Conservation (phyloP, 1,139 yeast genomes). For the Hyphopichia wangnamkhiaoensis region DNA sequence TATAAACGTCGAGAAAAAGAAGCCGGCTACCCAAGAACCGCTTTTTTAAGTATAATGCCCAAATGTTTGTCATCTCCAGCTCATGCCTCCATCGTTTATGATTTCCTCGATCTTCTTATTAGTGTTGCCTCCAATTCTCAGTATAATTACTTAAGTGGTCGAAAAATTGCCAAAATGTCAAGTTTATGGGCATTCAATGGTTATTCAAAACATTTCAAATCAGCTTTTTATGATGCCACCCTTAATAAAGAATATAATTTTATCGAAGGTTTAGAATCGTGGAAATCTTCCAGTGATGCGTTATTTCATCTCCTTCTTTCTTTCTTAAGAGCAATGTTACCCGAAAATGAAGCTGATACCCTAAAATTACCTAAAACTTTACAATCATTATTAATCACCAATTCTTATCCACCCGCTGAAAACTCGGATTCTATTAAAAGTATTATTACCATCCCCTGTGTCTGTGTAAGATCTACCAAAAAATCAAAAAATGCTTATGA, state of each 20-base stretch:
- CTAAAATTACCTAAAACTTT: conserved; percentile 63
- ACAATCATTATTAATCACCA: conserved; percentile 61
- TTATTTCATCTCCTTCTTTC: conserved; percentile 78
- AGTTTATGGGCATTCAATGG: conserved; percentile 84
- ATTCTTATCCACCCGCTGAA: conserved; percentile 62
- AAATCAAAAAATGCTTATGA: conserved; percentile 53
- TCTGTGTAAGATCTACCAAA: conserved; percentile 63
- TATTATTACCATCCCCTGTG: conserved; percentile 54
- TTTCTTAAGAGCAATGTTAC: conserved; percentile 78
- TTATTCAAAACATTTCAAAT: conserved; percentile 15
- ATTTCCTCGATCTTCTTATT: conserved; percentile 78
- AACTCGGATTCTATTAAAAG: conserved; percentile 39
- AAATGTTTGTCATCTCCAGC: conserved; percentile 79
- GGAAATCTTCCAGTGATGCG: conserved; percentile 86
- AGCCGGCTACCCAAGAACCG: conserved; percentile 64
- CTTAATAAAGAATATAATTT: conserved; percentile 45
- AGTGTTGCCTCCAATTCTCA: conserved; percentile 83
- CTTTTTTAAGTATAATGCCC: conserved; percentile 81
- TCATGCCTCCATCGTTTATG: conserved; percentile 87
- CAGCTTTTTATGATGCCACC: conserved; percentile 47
- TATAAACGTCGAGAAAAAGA: conserved; percentile 68
- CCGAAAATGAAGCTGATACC: conserved; percentile 58
- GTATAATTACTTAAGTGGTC: conserved; percentile 74
- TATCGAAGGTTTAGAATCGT: conserved; percentile 69
- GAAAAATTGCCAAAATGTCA: conserved; percentile 78